phyloP scores from a whole-genome alignment of 1,139 yeast genomes.

The Yamadazyma oceani region DNA sequence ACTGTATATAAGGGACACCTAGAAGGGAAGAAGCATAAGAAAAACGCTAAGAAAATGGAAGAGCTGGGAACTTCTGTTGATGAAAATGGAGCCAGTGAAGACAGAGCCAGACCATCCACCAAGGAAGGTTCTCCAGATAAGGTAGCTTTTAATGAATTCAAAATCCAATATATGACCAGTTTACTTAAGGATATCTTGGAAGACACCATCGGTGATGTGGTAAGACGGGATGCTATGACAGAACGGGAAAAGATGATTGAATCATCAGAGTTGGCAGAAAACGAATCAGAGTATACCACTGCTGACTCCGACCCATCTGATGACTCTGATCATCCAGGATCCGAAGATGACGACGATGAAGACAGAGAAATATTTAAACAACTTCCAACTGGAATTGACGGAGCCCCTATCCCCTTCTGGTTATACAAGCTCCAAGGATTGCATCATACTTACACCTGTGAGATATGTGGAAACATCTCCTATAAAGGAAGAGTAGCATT shows the following conservation, averaged over 20 bases:
- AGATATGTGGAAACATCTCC: slow-evolving; percentile 76
- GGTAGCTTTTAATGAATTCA: slow-evolving; percentile 26
- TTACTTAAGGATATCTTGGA: slow-evolving; percentile 37
- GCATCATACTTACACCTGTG: slow-evolving; percentile 72
- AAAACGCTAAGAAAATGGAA: slow-evolving; percentile 29
- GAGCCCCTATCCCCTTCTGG: slow-evolving; percentile 93
- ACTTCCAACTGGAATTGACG: slow-evolving; percentile 84
- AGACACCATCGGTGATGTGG: slow-evolving; percentile 60
- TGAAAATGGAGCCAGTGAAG: too few species aligned
- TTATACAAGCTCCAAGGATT: slow-evolving; percentile 86
- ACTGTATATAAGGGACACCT: slow-evolving; percentile 72
- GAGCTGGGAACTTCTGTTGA: too few species aligned
- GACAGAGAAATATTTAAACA: slow-evolving; percentile 36
- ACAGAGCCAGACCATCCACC: slow-evolving; percentile 2
- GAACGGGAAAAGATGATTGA: slow-evolving; percentile 68
- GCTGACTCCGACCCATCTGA: slow-evolving; percentile 37
- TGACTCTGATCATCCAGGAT: slow-evolving; percentile 18
- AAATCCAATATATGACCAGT: slow-evolving; percentile 32
- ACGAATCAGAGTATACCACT: slow-evolving; percentile 36
- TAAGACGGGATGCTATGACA: slow-evolving; percentile 68
- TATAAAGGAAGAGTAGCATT: slow-evolving; percentile 76
- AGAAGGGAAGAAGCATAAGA: slow-evolving; percentile 72
- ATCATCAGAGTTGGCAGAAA: slow-evolving; percentile 26
- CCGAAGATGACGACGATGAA: slow-evolving; percentile 22
- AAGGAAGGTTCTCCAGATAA: neutral